Evolutionary conservation across 1,139 yeast species (phyloP), one percentile per base, ranked within the genome.

Genomic region (Yamadazyma aaseri): DNA sequence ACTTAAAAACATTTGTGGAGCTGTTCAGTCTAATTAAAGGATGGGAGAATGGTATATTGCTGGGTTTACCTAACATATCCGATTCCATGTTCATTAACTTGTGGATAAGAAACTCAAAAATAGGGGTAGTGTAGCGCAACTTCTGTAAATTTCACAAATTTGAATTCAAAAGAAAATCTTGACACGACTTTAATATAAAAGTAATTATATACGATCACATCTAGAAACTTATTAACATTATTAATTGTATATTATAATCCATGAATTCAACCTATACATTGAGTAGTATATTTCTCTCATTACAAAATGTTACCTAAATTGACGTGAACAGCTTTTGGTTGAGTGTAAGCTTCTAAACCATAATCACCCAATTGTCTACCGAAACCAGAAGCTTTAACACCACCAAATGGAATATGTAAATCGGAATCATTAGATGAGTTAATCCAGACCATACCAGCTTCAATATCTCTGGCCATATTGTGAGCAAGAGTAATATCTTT

Each of bases 311-410:
- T 52, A 10, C 79, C 79, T 46, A 73, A 55, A 58, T 82, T 83
- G 39, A 85, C 76, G 49, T 82, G 90, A 35, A 86, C 76, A 15
- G 95, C 83, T 67, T 87, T 87, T 39, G 81, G 79, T 55, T 83
- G 86, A 23, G 94, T 79, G 64, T 86, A 87, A 45, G 79, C 73
- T 38, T 73, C 69, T 39, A 87, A 70, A 41, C 96, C 96, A 51
- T 81, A 80, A 55, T 82, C 83, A 39, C 96, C 96, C 48, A 87
- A 71, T 63, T 87, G 96, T 57, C 95, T 77, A 38, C 96, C 96
- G 44, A 85, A 73, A 47, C 96, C 96, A 51, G 86, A 76, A 79
- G 78, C 71, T 67, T 87, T 87, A 28, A 68, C 73, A 35, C 76
- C 76, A 22, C 96, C 96, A 55, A 87, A 87, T 41, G 96, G 96